Base-by-base conservation (phyloP, 129 eudicot species). In the Lactuca saligna region DNA sequence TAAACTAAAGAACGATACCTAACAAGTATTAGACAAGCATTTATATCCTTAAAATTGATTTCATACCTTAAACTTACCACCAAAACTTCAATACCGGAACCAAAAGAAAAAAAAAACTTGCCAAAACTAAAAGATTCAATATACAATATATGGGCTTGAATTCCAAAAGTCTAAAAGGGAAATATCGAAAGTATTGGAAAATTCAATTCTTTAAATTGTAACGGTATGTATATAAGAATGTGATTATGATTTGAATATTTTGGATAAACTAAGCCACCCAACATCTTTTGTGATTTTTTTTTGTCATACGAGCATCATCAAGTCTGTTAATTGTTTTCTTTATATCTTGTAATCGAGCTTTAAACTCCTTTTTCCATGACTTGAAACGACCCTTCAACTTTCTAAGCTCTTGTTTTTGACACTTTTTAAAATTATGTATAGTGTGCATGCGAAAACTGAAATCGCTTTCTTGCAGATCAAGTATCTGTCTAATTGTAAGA, bases 301-400 rank as follows among this genome's bases (percentile, higher is more conserved):
- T 58, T 32, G 76, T 61, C 61, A 70, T 74, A 34, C 72, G 31
- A 4, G 71, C 46, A 10, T 73, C 78, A 7, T 79, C 84, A 50
- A 66, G 69, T 79, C 79, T 85, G 38, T 85, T 77, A 17, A 85
- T 59, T 31, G 63, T 80, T 56, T 61, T 66, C 46, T 75, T 77
- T 50, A 90, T 68, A 48, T 85, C 84, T 8, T 66, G 64, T 33
- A 88, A 74, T 79, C 76, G 83, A 44, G 55, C 69, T 58, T 69
- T 85, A 61, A 81, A 91, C 29, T 87, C 92, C 53, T 83, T 87
- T 68, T 87, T 80, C 97, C 97, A 91, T 61, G 83, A 72, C 63
- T 80, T 71, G 48, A 87, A 91, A 20, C 82, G 73, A 1, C 60
- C 3, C 63, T 72, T 85, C 74, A 91, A 71, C 64, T 74, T 85